Conservation (phyloP, 2,329 filamentous ascomycete genomes). For the Hirsutella minnesotensis region DNA sequence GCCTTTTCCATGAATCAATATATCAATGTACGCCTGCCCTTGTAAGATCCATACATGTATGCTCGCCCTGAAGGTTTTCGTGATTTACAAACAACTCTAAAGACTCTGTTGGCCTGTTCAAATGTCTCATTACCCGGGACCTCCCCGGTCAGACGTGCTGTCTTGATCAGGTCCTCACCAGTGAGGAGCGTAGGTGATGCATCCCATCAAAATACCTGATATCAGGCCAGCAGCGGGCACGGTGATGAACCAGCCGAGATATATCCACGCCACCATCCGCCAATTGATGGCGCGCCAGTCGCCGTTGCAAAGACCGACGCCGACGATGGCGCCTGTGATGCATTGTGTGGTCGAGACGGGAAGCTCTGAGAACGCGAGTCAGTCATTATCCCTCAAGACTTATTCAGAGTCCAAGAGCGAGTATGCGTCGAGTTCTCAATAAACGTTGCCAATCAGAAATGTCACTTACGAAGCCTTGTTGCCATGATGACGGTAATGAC, state of each 20-base stretch:
- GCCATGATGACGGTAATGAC: constrained; percentile 53
- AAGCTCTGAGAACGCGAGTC: constrained; percentile 26
- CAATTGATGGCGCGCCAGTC: constrained; percentile 49
- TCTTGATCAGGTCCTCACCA: constrained; percentile 19
- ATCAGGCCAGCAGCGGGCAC: constrained; percentile 45
- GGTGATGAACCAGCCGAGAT: constrained; percentile 48
- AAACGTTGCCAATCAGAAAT: background rate
- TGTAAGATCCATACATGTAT: too few relatives aligned
- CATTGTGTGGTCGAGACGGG: constrained; percentile 56
- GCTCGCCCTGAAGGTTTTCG: too few relatives aligned
- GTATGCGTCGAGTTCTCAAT: too few relatives aligned
- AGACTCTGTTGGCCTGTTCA: too few relatives aligned
- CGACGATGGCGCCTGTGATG: constrained; percentile 50
- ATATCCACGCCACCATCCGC: constrained; percentile 49
- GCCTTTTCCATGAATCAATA: too few relatives aligned
- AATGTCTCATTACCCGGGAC: too few relatives aligned
- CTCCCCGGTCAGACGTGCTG: too few relatives aligned
- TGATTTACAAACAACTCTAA: too few relatives aligned
- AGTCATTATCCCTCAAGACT: too few relatives aligned
- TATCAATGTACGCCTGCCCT: too few relatives aligned
- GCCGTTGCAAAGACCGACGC: constrained; percentile 49
- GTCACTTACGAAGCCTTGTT: constrained; percentile 38
- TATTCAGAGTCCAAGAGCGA: too few relatives aligned
- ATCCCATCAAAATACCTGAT: constrained; percentile 48
- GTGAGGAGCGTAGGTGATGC: constrained; percentile 49